Evolutionary conservation across 495 filamentous ascomycete species (phyloP).

Genomic region (Talaromyces ruber): DNA sequence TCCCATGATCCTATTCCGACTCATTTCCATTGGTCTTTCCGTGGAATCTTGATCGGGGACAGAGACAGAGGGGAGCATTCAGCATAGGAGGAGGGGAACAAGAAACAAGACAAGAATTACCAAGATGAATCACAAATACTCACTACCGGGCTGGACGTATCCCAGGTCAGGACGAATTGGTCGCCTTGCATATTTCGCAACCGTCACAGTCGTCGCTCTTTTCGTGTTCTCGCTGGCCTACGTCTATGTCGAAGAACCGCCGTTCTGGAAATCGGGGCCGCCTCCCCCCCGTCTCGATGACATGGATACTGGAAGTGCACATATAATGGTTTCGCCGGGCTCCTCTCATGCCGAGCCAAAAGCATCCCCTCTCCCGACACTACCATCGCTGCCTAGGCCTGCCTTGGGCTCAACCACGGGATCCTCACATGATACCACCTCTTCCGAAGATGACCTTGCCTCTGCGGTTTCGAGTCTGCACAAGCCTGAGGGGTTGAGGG

Average conservation of each 20-base stretch:
- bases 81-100: slow-evolving; percentile 21
- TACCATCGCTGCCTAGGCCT: not conserved
- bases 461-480: slow-evolving; percentile 6
- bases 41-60: not conserved
- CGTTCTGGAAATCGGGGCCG: not conserved
- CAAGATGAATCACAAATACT: slow-evolving; percentile 5
- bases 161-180: slow-evolving; percentile 1
- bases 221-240: slow-evolving; percentile 6
- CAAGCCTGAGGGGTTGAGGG: slow-evolving; percentile 26
- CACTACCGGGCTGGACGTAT: slow-evolving; percentile 3
- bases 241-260: slow-evolving; percentile 6
- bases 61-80: not conserved
- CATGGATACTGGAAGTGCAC: not conserved
- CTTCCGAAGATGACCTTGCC: not conserved
- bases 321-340: not conserved
- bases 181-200: slow-evolving; percentile 5
- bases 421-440: not conserved
- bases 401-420: not conserved
- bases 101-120: not conserved
- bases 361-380: not conserved
- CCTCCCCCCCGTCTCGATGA: not conserved
- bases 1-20: not conserved
- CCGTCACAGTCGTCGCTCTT: slow-evolving; percentile 1
- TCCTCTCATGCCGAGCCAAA: not conserved
- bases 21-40: not conserved